Base-by-base conservation (phyloP, 495 filamentous ascomycete species). In the Neurospora sp. region DNA sequence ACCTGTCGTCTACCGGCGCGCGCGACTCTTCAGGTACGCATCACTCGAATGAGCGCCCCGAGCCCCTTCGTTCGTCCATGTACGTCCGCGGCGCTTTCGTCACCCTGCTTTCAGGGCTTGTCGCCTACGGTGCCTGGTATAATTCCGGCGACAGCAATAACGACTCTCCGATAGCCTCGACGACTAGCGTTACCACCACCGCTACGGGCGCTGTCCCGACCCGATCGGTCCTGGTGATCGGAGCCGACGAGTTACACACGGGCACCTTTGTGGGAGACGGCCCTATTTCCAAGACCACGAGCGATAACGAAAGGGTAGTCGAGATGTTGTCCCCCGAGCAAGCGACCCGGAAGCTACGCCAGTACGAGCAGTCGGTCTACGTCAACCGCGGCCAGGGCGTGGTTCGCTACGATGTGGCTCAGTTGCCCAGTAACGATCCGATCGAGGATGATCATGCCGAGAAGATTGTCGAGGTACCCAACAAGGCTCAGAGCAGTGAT, bases 401-500 rank as follows among this genome's bases (percentile, higher is more conserved):
- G 42, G 90, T 97, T 75, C 89, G 96, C 59, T 99, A 99, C 78
- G 96, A 99, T 81, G 86, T 97, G n/a, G 92, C 93, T 31, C 96
- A 98, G 81, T 87, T 98, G 73, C 91, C 94, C 3, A 97, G 93
- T 81, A 99, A 99, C 80, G 93, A 97, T 75, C 96, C 96, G 1
- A 99, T 99, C 74, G 96, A 99, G 82, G 96, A 99, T 78, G 96
- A 99, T 79, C 96, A 99, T 80, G 90, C 92, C 39, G 96, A 98
- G 84, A 96, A 97, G 87, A 96, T 98, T 74, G 92, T 98, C 48
- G 94, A 99, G 82, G 88, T 97, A 14, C 90, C 92, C 81, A 71
- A 72, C 66, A 73, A 72, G 46, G 80, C 83, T 40, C 84, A 86
- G 74, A 87, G 86, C 40, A 81, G 84, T 6, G 70, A 71, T 84